Evolutionary conservation across 768 basidiomycete genomes (phyloP).

Genomic region (Tephrocybe sp.): DNA sequence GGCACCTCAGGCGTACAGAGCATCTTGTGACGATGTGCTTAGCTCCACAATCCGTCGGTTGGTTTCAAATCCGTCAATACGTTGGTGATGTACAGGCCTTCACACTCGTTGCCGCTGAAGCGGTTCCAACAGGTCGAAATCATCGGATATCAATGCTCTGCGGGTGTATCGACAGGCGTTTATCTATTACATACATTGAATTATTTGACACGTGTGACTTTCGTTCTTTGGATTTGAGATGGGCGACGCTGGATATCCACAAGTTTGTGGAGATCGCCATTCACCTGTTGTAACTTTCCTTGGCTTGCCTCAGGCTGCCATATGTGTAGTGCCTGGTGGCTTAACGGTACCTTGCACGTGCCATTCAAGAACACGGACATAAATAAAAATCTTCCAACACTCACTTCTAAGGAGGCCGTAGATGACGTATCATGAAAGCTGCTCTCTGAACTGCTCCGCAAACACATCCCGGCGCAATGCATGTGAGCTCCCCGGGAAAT

Average conservation of each 20-base stretch:
- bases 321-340: not conserved
- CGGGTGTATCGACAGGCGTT: too few species aligned
- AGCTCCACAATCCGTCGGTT: not conserved
- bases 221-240: not conserved
- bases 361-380: too few species aligned
- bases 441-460: too few species aligned
- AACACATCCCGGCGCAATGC: too few species aligned
- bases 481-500: too few species aligned
- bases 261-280: not conserved
- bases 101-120: not conserved
- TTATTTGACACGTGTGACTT: too few species aligned
- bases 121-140: not conserved
- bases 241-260: not conserved
- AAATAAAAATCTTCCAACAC: too few species aligned
- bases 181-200: too few species aligned
- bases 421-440: too few species aligned
- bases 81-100: conserved; percentile 1
- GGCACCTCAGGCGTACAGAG: not conserved
- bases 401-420: too few species aligned
- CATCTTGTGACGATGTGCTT: not conserved
- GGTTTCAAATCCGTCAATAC: not conserved
- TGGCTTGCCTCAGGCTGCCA: not conserved
- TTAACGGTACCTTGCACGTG: too few species aligned
- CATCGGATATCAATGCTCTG: not conserved
- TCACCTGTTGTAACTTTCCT: not conserved